These are phyloP conservation scores for grape (Vitis vinifera) DNA, from an alignment of 164 flowering plant genomes.

Conservation along the genomic window ASM3070453v1 NC_081814.1:11267501-11268000, in stretches of 20 bases:
- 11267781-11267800: slow-evolving; percentile 57
- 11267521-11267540: slow-evolving; percentile 95
- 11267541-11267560: slow-evolving; percentile 58
- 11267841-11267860: slow-evolving; percentile 81
- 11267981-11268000: slow-evolving; percentile 54
- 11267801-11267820: slow-evolving; percentile 73
- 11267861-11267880: slow-evolving; percentile 50
- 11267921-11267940: slow-evolving; percentile 82
- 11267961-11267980: slow-evolving; percentile 73
- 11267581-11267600: slow-evolving; percentile 76
- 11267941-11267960: slow-evolving; percentile 60
- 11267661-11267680: slow-evolving; percentile 60
- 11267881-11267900: slow-evolving; percentile 49
- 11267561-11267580: slow-evolving; percentile 62
- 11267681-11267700: slow-evolving; percentile 69
- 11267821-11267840: slow-evolving; percentile 95
- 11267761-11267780: slow-evolving; percentile 65
- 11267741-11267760: slow-evolving; percentile 78
- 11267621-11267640: slow-evolving; percentile 98
- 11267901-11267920: slow-evolving; percentile 59
- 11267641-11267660: slow-evolving; percentile 82
- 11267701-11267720: slow-evolving; percentile 95
- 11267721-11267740: slow-evolving; percentile 78
- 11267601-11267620: slow-evolving; percentile 72
- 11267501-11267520: slow-evolving; percentile 59